phyloP scores from a whole-genome alignment of 768 basidiomycete species.

The Sporobolomyces pararoseus region DNA sequence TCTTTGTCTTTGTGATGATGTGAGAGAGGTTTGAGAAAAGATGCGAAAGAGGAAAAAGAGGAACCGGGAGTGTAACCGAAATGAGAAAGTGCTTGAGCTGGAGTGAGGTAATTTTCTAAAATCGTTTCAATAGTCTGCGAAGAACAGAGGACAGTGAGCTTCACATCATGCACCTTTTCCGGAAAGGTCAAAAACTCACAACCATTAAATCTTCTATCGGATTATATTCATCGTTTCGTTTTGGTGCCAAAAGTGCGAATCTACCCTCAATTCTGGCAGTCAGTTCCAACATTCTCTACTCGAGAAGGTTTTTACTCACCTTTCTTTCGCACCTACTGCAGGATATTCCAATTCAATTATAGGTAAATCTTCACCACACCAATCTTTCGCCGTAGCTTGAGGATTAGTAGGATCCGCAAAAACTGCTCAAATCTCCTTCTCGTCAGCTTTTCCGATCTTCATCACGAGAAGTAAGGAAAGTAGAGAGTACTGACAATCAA shows the following conservation, averaged over 20 bases:
- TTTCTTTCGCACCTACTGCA: slow-evolving; percentile 25
- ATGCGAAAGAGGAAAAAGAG: slow-evolving; percentile 35
- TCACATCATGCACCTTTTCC: too few species aligned
- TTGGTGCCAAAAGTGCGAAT: slow-evolving; percentile 25
- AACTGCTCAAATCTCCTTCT: slow-evolving; percentile 10
- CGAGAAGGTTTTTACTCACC: background rate
- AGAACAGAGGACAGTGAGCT: background rate
- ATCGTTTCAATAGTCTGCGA: slow-evolving; percentile 36
- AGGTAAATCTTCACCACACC: slow-evolving; percentile 32
- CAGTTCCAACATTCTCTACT: background rate
- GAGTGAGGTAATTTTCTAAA: slow-evolving; percentile 42
- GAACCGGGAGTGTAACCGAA: slow-evolving; percentile 38
- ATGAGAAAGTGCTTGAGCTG: slow-evolving; percentile 35
- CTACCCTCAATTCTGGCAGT: background rate
- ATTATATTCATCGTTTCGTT: slow-evolving; percentile 42
- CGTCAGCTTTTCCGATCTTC: background rate
- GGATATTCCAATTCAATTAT: slow-evolving; percentile 40
- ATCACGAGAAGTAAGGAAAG: background rate
- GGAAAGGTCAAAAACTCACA: too few species aligned
- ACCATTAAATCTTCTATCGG: slow-evolving; percentile 43
- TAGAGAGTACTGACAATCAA: slow-evolving; percentile 6
- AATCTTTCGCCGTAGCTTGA: background rate
- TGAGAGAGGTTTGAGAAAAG: slow-evolving; percentile 14
- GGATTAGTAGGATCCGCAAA: slow-evolving; percentile 29
- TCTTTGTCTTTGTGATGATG: background rate